phyloP scores from a whole-genome alignment of 805 yeast species.

The Saccharomycopsis sp. region DNA sequence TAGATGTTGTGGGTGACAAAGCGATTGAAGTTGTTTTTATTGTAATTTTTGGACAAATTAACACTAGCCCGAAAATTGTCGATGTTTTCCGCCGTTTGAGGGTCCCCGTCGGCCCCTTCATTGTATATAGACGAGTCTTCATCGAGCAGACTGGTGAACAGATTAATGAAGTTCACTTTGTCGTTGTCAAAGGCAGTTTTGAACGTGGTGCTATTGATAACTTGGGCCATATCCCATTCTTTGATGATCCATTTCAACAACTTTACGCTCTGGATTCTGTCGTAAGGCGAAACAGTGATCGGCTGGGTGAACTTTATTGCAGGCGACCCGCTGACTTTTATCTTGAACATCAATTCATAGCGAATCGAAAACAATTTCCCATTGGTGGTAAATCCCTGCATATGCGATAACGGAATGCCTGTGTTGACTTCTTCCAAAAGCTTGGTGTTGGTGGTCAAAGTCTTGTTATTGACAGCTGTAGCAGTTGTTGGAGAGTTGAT shows the following conservation, averaged over 20 bases:
- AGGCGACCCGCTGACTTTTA: conserved; percentile 39
- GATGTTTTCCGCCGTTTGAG: not conserved
- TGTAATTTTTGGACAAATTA: not conserved
- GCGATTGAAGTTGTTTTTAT: conserved; percentile 2
- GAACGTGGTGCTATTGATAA: conserved; percentile 19
- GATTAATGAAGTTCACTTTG: conserved; percentile 17
- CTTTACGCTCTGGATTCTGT: conserved; percentile 40
- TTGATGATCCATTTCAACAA: conserved; percentile 46
- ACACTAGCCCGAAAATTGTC: conserved; percentile 6
- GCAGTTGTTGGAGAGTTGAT: not conserved
- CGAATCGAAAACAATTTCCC: conserved; percentile 46
- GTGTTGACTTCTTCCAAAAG: conserved; percentile 18
- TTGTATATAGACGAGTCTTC: not conserved
- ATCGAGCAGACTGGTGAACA: conserved; percentile 7
- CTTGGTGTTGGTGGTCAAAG: conserved; percentile 20
- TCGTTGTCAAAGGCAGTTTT: conserved; percentile 30
- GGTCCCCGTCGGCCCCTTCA: not conserved
- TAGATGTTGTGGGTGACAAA: not conserved
- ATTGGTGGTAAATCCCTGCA: conserved; percentile 43
- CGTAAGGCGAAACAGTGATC: conserved; percentile 48
- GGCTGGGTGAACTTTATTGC: conserved; percentile 46
- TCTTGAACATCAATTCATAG: conserved; percentile 44
- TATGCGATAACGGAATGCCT: conserved; percentile 22
- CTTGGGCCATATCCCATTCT: conserved; percentile 43
- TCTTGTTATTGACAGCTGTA: conserved; percentile 8